Conservation (phyloP, 306 rosid species). For the Urtica urens region DNA sequence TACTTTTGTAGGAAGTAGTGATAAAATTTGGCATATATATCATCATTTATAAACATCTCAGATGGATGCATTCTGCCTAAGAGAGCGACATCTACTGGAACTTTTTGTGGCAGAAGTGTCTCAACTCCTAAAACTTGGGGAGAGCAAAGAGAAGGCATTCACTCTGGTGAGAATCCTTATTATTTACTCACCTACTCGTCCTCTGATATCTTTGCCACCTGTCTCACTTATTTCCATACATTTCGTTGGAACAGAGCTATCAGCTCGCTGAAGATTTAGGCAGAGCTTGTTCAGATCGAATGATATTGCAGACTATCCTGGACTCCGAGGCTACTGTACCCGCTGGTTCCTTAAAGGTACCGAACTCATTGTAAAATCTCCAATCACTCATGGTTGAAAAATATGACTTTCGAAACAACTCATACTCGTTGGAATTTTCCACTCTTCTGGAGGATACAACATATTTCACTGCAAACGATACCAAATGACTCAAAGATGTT, state of each 20-base stretch:
- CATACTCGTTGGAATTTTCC: too few species aligned
- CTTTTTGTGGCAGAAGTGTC: conserved; percentile 66
- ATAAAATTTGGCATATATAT: conserved; percentile 18
- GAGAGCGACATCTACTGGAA: conserved; percentile 73
- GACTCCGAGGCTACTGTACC: conserved; percentile 53
- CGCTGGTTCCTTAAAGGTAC: conserved; percentile 58
- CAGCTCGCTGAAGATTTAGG: conserved; percentile 81
- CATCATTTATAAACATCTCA: conserved; percentile 22
- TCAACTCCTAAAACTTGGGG: conserved; percentile 51
- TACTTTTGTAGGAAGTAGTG: conserved; percentile 7
- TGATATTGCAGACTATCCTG: conserved; percentile 42
- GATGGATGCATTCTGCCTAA: conserved; percentile 66
- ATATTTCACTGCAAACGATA: too few species aligned
- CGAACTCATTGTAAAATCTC: background rate
- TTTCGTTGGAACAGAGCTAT: conserved; percentile 47
- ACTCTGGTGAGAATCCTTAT: conserved; percentile 44
- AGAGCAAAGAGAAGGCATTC: conserved; percentile 61
- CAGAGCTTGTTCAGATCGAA: conserved; percentile 77
- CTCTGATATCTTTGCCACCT: background rate
- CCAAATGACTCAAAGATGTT: too few species aligned
- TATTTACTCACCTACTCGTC: background rate
- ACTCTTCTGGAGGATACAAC: too few species aligned
- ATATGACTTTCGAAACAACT: background rate
- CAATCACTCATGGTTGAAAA: background rate
- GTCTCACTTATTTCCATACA: conserved; percentile 7